These are phyloP conservation scores for Triticum timopheevii DNA, from an alignment of 176 grass and related monocot species.

Conservation along the genomic window DNA sequence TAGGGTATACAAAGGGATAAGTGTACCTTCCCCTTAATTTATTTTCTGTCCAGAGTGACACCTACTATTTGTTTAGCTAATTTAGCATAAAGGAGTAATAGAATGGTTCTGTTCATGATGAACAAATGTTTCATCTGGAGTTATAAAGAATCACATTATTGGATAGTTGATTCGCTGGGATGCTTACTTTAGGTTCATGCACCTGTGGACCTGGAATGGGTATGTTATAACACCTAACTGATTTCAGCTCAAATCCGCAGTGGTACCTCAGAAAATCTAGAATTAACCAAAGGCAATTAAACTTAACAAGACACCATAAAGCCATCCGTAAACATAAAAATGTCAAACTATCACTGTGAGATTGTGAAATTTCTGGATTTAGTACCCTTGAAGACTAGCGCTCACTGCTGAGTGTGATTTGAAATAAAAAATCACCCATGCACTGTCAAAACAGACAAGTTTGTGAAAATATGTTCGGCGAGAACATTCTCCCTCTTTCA, in stretches of 20 bases:
- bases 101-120: background rate
- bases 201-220: background rate
- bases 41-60: constrained; percentile 3
- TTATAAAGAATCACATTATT: background rate
- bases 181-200: background rate
- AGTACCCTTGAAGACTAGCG: constrained; percentile 10
- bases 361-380: constrained; percentile 13
- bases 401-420: background rate
- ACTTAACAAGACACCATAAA: background rate
- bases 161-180: background rate
- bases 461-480: background rate
- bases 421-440: background rate
- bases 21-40: background rate
- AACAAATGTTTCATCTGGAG: background rate
- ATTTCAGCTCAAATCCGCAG: background rate
- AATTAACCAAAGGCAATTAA: background rate
- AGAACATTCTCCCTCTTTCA: background rate
- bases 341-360: background rate
- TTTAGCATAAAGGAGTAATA: background rate
- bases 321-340: constrained; percentile 9
- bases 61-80: background rate
- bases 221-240: background rate
- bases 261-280: constrained; percentile 10
- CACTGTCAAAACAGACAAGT: background rate
- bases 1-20: constrained; percentile 34